Percentiles rank a stretch among this genome's conserved stretches.
These are phyloP conservation scores for Mesembryanthemum crystallinum DNA, from an alignment of 148 eudicot species.

Conservation along the genomic window DNA sequence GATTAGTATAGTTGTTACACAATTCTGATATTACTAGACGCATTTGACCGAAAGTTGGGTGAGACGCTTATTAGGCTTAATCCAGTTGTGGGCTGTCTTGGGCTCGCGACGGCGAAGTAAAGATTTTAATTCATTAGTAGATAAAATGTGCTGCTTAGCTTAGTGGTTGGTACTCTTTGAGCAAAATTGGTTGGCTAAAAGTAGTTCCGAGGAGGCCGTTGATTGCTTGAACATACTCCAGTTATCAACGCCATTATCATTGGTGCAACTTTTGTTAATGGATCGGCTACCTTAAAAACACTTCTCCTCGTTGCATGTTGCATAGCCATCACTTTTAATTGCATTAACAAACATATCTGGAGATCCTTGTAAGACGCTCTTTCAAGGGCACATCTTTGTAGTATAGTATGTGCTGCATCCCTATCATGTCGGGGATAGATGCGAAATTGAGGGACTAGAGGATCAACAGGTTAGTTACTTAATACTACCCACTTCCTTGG, in stretches of 20 bases:
- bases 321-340: constrained; percentile 47
- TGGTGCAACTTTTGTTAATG: constrained; percentile 29
- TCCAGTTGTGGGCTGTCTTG: too few relatives aligned
- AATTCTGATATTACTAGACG: too few relatives aligned
- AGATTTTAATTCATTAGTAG: too few relatives aligned
- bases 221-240: constrained; percentile 44
- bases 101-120: too few relatives aligned
- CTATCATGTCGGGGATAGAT: constrained; percentile 58
- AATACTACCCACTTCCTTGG: neutral
- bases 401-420: constrained; percentile 54
- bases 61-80: too few relatives aligned
- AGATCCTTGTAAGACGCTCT: constrained; percentile 40
- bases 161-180: neutral
- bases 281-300: constrained; percentile 32
- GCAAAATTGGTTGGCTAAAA: too few relatives aligned
- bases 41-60: too few relatives aligned
- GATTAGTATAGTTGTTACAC: too few relatives aligned
- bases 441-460: constrained; percentile 36
- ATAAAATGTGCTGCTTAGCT: too few relatives aligned
- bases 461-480: neutral
- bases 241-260: constrained; percentile 34
- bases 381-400: constrained; percentile 49
- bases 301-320: constrained; percentile 38
- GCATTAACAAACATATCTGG: constrained; percentile 43
- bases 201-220: constrained; percentile 28